A percentile compares a stretch with the other conserved stretches of the same genome.
These are phyloP conservation scores for Prunella vulgaris DNA, from an alignment of 257 asterid species.

Conservation along the genomic window DNA sequence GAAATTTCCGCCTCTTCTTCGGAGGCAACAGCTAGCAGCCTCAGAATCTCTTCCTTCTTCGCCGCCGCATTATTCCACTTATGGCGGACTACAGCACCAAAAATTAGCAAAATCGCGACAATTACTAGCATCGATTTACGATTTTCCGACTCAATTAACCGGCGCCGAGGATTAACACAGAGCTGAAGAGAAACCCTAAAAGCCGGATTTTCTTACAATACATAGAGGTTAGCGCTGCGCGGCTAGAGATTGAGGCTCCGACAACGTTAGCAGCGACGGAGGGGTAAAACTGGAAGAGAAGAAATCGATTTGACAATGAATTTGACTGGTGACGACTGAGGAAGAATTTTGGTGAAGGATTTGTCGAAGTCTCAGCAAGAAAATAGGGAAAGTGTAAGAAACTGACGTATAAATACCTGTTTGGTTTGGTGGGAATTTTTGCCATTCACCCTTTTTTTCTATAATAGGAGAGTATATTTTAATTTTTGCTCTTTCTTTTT, in stretches of 20 bases:
- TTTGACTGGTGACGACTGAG: constrained; percentile 25
- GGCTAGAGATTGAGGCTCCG: constrained; percentile 4
- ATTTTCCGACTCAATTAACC: constrained; percentile 24
- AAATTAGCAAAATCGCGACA: constrained; percentile 34
- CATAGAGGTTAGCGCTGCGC: constrained; percentile 32
- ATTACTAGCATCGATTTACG: constrained; percentile 29
- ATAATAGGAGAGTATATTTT: no score
- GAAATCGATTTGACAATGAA: constrained; percentile 8
- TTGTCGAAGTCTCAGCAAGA: background rate
- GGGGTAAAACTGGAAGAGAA: background rate
- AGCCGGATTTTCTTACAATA: constrained; percentile 33
- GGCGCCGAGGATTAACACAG: constrained; percentile 32
- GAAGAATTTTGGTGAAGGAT: constrained; percentile 14
- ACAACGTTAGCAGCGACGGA: background rate
- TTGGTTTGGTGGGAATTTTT: constrained; percentile 23
- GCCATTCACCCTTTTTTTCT: background rate
- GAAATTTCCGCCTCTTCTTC: constrained; percentile 37
- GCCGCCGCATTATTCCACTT: constrained; percentile 43
- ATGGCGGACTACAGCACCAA: constrained; percentile 31
- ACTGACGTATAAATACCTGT: background rate
- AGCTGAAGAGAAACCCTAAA: constrained; percentile 33
- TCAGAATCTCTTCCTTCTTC: constrained; percentile 38
- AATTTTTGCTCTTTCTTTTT: background rate
- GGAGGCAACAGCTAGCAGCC: constrained; percentile 33
- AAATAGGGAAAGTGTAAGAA: background rate